phyloP scores from a whole-genome alignment of 129 eudicot species.

The Flaveria ramosissima region DNA sequence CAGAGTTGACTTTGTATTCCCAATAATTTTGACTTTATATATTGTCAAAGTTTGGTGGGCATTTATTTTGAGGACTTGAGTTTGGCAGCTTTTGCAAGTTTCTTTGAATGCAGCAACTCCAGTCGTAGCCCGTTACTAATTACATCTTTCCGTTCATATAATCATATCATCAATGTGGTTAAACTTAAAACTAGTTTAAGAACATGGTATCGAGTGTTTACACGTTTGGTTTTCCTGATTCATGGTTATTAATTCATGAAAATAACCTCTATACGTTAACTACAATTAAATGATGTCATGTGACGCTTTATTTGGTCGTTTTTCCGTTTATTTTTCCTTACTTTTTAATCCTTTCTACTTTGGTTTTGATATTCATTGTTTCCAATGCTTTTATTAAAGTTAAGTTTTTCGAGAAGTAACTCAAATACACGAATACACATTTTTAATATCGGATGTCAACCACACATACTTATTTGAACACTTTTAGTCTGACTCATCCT shows the following conservation, averaged over 20 bases:
- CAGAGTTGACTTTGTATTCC: neutral
- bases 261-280: neutral
- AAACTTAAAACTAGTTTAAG: neutral
- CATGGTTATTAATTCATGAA: neutral
- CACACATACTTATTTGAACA: too few species aligned
- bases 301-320: neutral
- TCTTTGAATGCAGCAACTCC: too few species aligned
- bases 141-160: neutral
- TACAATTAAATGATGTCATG: neutral
- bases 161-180: neutral
- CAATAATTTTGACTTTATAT: neutral
- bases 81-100: neutral
- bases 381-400: too few species aligned
- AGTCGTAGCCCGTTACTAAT: neutral
- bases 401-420: too few species aligned
- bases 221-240: neutral
- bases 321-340: neutral
- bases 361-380: too few species aligned
- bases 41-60: constrained; percentile 12
- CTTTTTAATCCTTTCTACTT: too few species aligned
- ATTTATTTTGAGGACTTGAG: neutral
- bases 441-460: too few species aligned
- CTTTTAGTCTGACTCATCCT: too few species aligned
- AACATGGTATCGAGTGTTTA: neutral
- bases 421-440: too few species aligned